phyloP scores from a whole-genome alignment of 2,329 filamentous ascomycete genomes.

The Fusarium fracticaudum region DNA sequence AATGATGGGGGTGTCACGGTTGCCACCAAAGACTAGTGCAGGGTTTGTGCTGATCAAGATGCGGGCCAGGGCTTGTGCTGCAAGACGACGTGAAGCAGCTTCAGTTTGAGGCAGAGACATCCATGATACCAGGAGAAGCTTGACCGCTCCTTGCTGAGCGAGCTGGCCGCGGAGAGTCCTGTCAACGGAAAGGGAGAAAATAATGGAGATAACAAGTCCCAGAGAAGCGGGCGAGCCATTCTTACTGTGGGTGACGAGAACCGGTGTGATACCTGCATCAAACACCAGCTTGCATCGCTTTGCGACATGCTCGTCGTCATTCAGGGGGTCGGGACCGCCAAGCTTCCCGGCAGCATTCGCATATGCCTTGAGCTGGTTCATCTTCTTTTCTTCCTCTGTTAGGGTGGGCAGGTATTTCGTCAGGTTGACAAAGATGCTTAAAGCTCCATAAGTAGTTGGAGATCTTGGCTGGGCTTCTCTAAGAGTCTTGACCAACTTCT shows the following conservation, averaged over 20 bases:
- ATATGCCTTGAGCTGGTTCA: conserved; percentile 92
- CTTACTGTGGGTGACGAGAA: conserved; percentile 80
- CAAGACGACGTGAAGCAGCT: conserved; percentile 60
- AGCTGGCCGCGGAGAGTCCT: conserved; percentile 79
- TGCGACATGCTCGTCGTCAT: conserved; percentile 79
- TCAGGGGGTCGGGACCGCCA: conserved; percentile 71
- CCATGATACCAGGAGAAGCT: conserved; percentile 79
- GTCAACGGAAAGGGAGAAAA: conserved; percentile 81
- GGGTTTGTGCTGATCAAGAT: conserved; percentile 90
- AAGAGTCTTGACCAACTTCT: conserved; percentile 73
- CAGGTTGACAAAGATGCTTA: conserved; percentile 88
- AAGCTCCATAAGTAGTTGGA: conserved; percentile 81
- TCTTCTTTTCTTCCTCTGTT: conserved; percentile 91
- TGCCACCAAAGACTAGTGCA: conserved; percentile 81
- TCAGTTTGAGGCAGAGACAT: conserved; percentile 66
- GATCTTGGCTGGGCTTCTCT: conserved; percentile 68
- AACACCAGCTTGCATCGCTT: conserved; percentile 82
- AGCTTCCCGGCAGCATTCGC: conserved; percentile 82
- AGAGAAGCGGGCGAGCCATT: conserved; percentile 76
- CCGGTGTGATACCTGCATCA: conserved; percentile 78
- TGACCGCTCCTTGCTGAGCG: conserved; percentile 93
- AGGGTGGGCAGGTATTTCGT: conserved; percentile 81
- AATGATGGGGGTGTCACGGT: conserved; percentile 75
- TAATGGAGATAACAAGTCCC: conserved; percentile 77
- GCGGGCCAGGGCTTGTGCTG: conserved; percentile 83